Evolutionary conservation across 1,284 basidiomycete genomes (phyloP), one percentile per base, ranked within the genome.

Genomic region (Apiotrichum montevideense): DNA sequence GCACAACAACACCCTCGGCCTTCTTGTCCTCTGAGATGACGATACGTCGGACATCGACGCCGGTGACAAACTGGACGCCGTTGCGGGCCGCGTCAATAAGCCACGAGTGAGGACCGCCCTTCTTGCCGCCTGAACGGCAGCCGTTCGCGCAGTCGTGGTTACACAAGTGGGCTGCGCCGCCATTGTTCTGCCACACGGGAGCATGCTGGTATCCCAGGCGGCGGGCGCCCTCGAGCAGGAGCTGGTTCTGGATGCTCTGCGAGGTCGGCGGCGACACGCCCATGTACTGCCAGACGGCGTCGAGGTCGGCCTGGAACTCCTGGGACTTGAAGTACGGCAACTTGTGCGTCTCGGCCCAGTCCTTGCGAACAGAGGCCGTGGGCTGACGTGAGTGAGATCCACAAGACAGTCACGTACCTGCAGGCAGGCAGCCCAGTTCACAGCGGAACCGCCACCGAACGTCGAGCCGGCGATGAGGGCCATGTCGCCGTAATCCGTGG

Each of bases 361-460:
- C 55, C 15, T 49, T 33, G 29, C 61, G 52, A 3, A 58, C 57
- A 3, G 46, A 37, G 4, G 51, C 49, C 3, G 56, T 51, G 6
- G 57, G 46, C 53, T 48, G 45, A 58, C 69, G 40, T 51, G 14
- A 51, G 49, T 34, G 37, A 11, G 15, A 13, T 42, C 10, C 37
- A 39, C 37, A 39, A 4, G 8, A 10, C 3, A 6, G 48, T 33
- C 32, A 13, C 65, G 9, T 52, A 35, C 46, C 52, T 66, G 60
- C 6, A 77, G 63, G 57, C 69, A 75, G 3, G 77, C 79, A 0
- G 75, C 76, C 79, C 79, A 80, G 64, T 80, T 80, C 67, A 80
- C 72, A 21, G 74, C 69, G 1, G 74, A 76, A 11, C 79, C 79
- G 4, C 79, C 79, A 6, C 79, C 79, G 33, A 79, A 79, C 14